Evolutionary conservation across 768 basidiomycete species (phyloP), one percentile per base, ranked within the genome.

Genomic region (Lentinula aciculospora): DNA sequence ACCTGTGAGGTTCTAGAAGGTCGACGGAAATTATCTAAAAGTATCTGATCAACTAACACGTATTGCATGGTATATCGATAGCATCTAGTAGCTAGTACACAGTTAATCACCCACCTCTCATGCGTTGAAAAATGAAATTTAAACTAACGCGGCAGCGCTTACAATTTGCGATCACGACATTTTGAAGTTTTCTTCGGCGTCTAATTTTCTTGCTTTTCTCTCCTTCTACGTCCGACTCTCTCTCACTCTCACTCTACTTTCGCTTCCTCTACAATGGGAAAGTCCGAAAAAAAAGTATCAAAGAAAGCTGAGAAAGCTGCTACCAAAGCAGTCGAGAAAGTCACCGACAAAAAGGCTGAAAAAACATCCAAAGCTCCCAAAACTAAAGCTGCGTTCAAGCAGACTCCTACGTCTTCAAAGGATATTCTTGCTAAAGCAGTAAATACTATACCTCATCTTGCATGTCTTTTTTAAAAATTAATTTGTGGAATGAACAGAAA

Each of bases 351-450:
- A 68, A 82, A 79, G 68, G 64, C 64, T 28, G 71, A 74, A 36
- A 77, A 78, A 58, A 69, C 70, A 60, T 51, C 65, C 47, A 69
- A 75, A 51, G 65, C 66, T 44, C 69, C 65, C 72, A 61, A 75
- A 74, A 61, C 62, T 6, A 63, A 65, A 40, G 61, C 70, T 42
- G 28, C 59, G 10, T 58, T 55, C 19, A 65, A 70, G 62, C 50
- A 60, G 51, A 58, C 64, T 8, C 71, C 71, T n/a, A 61, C 64
- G 15, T 74, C 76, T 3, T 70, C 76, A 13, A 79, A 73, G 60
- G 74, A 76, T 50, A 76, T 76, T 23, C 65, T 77, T 0, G 74
- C 72, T 13, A 81, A 76, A 63, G 76, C 72, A 37, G 71, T 70
- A 58, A 61, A 65, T 68, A 28, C 25, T 58, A 37, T 59, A 28